Conservation (phyloP, 176 grass and related monocot species). For the Oropetium thomaeum region DNA sequence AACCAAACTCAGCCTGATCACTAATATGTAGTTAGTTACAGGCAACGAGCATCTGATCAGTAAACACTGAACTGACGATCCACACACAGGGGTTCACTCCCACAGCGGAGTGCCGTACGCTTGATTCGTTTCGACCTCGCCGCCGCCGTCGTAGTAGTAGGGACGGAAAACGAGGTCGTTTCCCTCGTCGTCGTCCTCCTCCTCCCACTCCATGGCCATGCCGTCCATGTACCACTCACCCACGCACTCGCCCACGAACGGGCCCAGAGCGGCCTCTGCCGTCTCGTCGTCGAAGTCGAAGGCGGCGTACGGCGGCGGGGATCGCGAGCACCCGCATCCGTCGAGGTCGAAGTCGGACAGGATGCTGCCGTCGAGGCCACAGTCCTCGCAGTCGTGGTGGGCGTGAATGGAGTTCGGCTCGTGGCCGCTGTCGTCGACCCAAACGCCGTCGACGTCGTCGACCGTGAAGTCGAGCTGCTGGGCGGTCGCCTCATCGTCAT, state of each 20-base stretch:
- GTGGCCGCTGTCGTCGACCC: neutral
- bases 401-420: slow-evolving; percentile 26
- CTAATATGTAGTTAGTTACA: neutral
- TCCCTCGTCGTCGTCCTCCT: slow-evolving; percentile 19
- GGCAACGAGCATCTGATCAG: neutral
- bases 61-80: neutral
- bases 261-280: neutral
- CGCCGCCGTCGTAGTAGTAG: slow-evolving; percentile 2
- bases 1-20: neutral
- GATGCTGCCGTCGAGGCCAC: slow-evolving; percentile 54
- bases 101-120: slow-evolving; percentile 37
- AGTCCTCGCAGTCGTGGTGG: slow-evolving; percentile 64
- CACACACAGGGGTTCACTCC: slow-evolving; percentile 19
- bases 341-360: slow-evolving; percentile 39
- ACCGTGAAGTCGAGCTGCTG: slow-evolving; percentile 2
- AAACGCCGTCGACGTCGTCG: slow-evolving; percentile 14
- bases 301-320: slow-evolving; percentile 12
- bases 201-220: slow-evolving; percentile 36
- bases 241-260: slow-evolving; percentile 23
- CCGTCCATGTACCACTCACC: slow-evolving; percentile 59
- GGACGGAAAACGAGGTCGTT: slow-evolving; percentile 23
- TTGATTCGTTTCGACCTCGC: slow-evolving; percentile 35
- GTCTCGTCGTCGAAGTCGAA: slow-evolving; percentile 22
- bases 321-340: slow-evolving; percentile 5
- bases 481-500: neutral